Conservation (phyloP, 2,329 filamentous ascomycete genomes). For the Aplosporella prunicola region DNA sequence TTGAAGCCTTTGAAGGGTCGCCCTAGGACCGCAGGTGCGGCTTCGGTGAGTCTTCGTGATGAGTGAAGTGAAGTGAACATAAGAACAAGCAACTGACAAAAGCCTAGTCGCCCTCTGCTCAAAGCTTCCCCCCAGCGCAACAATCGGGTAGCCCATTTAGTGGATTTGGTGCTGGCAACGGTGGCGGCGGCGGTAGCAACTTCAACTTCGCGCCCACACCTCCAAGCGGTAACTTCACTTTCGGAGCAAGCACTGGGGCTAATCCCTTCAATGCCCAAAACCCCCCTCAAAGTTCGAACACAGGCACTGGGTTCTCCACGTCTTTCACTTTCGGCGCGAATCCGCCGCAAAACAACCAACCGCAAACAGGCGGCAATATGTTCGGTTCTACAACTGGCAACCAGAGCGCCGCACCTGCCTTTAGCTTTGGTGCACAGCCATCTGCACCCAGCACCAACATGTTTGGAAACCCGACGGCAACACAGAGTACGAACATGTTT, state of each 20-base stretch:
- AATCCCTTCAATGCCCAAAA: constrained; percentile 13
- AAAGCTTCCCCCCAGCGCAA: too few relatives aligned
- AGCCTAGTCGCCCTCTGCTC: too few relatives aligned
- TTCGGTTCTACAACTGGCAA: too few relatives aligned
- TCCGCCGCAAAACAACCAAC: too few relatives aligned
- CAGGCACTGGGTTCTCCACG: constrained; percentile 20
- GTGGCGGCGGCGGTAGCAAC: background rate
- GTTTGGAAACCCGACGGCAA: background rate
- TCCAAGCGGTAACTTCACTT: constrained; percentile 17
- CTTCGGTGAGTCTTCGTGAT: too few relatives aligned
- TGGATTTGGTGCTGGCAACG: too few relatives aligned
- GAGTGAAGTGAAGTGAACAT: too few relatives aligned
- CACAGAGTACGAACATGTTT: background rate
- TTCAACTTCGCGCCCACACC: constrained; percentile 1
- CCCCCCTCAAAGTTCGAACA: constrained; percentile 28
- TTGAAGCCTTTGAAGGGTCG: constrained; percentile 10
- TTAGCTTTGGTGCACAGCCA: too few relatives aligned
- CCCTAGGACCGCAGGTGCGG: constrained; percentile 2
- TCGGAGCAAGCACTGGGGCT: constrained; percentile 13
- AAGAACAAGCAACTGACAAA: too few relatives aligned
- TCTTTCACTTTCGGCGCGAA: constrained; percentile 16
- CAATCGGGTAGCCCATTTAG: too few relatives aligned
- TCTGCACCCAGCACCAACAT: background rate
- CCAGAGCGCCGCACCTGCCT: too few relatives aligned
- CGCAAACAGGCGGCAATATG: too few relatives aligned